These are phyloP conservation scores for Phialophora tarda DNA, from an alignment of 2,329 filamentous ascomycete genomes.

Conservation along the genomic window DNA sequence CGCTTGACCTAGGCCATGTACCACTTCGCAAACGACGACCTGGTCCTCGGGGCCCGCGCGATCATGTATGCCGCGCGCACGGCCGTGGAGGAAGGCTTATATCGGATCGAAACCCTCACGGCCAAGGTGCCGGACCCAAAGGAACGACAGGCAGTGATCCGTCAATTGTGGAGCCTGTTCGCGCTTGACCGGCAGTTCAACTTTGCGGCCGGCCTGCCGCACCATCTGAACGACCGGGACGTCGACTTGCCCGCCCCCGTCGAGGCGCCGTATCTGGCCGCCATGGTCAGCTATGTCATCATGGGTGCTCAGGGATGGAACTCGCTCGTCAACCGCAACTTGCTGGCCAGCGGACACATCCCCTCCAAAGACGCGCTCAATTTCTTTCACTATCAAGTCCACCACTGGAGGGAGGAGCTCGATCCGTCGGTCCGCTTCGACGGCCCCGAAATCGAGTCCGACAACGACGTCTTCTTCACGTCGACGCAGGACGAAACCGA, in stretches of 20 bases:
- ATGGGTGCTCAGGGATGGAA: constrained; percentile 23
- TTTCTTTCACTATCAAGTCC: constrained; percentile 18
- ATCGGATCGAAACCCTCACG: constrained; percentile 19
- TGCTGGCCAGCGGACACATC: constrained; percentile 10
- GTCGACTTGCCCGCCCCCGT: constrained; percentile 19
- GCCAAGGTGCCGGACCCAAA: constrained; percentile 8
- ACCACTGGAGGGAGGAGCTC: constrained; percentile 22
- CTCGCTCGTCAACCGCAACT: constrained; percentile 14
- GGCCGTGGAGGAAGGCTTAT: constrained; percentile 21
- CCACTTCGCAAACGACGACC: constrained; percentile 20
- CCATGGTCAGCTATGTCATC: constrained; percentile 20
- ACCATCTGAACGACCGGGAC: constrained; percentile 23
- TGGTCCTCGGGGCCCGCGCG: constrained; percentile 12
- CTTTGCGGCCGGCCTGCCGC: constrained; percentile 21
- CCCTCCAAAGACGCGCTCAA: constrained; percentile 16
- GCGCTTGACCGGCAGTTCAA: constrained; percentile 23
- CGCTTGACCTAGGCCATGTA: constrained; percentile 11
- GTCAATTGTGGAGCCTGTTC: constrained; percentile 20
- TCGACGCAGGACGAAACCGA: constrained; percentile 7
- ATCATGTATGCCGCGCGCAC: constrained; percentile 24
- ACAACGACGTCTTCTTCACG: constrained; percentile 12
- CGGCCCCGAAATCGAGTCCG: constrained; percentile 14
- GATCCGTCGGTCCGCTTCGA: constrained; percentile 20
- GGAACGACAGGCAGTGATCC: constrained; percentile 14
- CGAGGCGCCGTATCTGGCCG: constrained; percentile 14